Percentiles rank a stretch among this genome's conserved stretches.
Evolutionary conservation across 208 protist genomes (phyloP).

Genomic region (Herpetomonas tarakana): DNA sequence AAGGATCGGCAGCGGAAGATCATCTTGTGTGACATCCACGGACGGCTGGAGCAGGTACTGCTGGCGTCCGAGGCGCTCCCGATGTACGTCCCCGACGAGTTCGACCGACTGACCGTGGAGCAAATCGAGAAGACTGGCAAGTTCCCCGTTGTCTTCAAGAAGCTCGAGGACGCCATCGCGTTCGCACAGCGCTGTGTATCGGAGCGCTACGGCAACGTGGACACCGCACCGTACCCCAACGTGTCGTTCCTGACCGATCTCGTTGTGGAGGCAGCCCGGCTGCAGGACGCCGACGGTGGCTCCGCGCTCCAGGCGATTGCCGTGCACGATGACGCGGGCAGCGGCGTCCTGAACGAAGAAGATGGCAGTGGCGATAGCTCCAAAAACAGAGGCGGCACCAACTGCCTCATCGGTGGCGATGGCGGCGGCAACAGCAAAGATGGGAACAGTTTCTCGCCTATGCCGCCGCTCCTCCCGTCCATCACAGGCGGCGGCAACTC

Average conservation of each 20-base stretch:
- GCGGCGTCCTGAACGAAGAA: conserved; percentile 5
- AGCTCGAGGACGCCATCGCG: conserved; percentile 36
- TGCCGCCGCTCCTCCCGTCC: no score
- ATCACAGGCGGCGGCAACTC: no score
- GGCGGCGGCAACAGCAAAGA: neutral
- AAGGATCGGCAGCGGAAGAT: conserved; percentile 26
- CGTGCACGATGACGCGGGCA: neutral
- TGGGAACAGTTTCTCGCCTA: no score
- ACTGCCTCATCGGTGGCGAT: neutral
- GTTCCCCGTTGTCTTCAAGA: conserved; percentile 46
- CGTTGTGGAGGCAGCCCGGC: conserved; percentile 30
- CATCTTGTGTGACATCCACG: conserved; percentile 47
- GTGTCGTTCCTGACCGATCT: conserved; percentile 48
- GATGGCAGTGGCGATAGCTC: neutral
- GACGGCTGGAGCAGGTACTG: conserved; percentile 46
- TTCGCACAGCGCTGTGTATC: conserved; percentile 45
- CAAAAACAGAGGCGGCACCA: neutral
- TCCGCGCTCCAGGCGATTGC: neutral
- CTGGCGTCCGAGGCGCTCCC: conserved; percentile 29
- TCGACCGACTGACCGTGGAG: conserved; percentile 31
- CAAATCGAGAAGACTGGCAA: conserved; percentile 28
- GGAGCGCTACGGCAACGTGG: conserved; percentile 44
- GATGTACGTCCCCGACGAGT: conserved; percentile 48
- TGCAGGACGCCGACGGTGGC: conserved; percentile 11
- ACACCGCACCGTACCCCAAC: conserved; percentile 46